Conservation (phyloP, 129 eudicot species). For the Heracleum sosnowskyi region DNA sequence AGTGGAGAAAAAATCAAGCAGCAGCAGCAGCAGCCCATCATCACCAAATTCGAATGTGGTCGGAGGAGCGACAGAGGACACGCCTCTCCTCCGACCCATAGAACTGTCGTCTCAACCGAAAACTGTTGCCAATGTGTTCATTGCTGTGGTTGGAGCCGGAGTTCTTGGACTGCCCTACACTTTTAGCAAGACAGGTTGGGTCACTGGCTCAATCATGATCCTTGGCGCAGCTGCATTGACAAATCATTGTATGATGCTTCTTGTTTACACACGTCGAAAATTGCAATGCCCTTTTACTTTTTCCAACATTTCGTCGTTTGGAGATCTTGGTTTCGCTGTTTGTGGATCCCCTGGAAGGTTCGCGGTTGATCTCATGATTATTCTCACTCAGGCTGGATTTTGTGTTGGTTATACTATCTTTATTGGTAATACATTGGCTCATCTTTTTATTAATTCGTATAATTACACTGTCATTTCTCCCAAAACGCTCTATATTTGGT, state of each 20-base stretch:
- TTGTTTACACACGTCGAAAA: constrained; percentile 36
- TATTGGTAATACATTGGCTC: constrained; percentile 46
- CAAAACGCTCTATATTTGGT: constrained; percentile 41
- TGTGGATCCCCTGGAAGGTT: constrained; percentile 47
- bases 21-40: neutral
- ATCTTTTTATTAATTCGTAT: constrained; percentile 19
- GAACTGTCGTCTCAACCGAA: constrained; percentile 58
- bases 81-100: constrained; percentile 33
- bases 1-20: neutral
- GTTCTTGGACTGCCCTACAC: constrained; percentile 87
- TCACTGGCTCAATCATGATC: constrained; percentile 41
- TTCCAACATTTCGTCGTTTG: constrained; percentile 42
- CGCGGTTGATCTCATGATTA: constrained; percentile 41
- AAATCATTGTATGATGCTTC: constrained; percentile 60
- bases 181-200: constrained; percentile 70
- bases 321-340: constrained; percentile 56
- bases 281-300: constrained; percentile 34
- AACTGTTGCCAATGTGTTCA: constrained; percentile 75
- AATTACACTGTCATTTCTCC: constrained; percentile 9
- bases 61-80: constrained; percentile 31
- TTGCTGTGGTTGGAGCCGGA: constrained; percentile 79
- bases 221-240: constrained; percentile 44
- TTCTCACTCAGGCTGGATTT: constrained; percentile 57
- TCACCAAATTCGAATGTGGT: neutral
- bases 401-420: constrained; percentile 53